Evolutionary conservation across 1,284 basidiomycete genomes (phyloP).

Genomic region (Rhodotorula sp.): DNA sequence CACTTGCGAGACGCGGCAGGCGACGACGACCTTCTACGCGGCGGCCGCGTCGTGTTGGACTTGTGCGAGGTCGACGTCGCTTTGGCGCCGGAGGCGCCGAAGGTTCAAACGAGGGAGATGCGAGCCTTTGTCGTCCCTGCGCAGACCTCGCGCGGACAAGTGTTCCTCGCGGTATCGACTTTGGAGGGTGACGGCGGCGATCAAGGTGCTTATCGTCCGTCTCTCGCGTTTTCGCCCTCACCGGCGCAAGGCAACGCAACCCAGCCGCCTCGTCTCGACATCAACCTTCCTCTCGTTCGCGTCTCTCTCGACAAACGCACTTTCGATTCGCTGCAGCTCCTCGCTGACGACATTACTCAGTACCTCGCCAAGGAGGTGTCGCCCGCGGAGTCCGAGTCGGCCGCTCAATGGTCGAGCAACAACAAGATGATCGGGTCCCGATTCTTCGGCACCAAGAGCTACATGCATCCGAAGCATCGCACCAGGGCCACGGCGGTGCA

Average conservation of each 20-base stretch:
- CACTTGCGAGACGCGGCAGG: not conserved
- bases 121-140: not conserved
- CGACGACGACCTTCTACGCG: slow-evolving; percentile 39
- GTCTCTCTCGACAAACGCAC: slow-evolving; percentile 62
- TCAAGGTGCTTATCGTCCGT: not conserved
- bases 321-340: slow-evolving; percentile 76
- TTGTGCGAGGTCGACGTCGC: slow-evolving; percentile 11
- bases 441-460: slow-evolving; percentile 67
- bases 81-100: not conserved
- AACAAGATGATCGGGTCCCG: slow-evolving; percentile 56
- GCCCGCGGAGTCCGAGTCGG: no score
- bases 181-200: no score
- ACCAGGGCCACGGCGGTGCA: slow-evolving; percentile 35
- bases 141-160: not conserved
- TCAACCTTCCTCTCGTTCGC: slow-evolving; percentile 50
- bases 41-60: slow-evolving; percentile 51
- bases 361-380: slow-evolving; percentile 33
- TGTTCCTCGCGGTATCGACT: not conserved
- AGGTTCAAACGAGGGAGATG: not conserved
- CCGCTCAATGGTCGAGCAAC: slow-evolving; percentile 17
- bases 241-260: no score
- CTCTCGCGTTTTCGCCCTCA: not conserved
- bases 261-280: not conserved
- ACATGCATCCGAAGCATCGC: slow-evolving; percentile 49
- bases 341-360: slow-evolving; percentile 77